These are phyloP conservation scores for Aspergillus sclerotioniger DNA, from an alignment of 495 filamentous ascomycete genomes.

Conservation along the genomic window DNA sequence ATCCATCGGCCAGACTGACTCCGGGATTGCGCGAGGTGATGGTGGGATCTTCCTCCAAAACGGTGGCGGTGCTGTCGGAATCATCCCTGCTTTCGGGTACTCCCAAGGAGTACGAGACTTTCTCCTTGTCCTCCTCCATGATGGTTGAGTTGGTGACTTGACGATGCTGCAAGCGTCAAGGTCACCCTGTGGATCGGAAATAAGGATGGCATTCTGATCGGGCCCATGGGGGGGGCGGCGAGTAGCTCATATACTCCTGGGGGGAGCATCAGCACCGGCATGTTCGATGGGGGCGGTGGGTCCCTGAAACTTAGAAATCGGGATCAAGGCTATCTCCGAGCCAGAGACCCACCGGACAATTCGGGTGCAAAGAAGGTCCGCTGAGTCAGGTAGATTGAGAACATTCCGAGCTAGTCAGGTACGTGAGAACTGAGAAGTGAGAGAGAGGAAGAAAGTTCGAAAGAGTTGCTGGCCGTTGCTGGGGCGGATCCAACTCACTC, in stretches of 20 bases:
- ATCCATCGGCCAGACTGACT: conserved; percentile 34
- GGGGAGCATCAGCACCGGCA: background rate
- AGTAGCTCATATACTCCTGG: no score
- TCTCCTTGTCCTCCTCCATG: conserved; percentile 28
- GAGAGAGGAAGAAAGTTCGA: no score
- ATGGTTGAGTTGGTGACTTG: conserved; percentile 1
- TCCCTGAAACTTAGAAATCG: no score
- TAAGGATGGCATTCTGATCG: background rate
- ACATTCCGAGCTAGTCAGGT: no score
- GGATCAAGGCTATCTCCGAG: background rate
- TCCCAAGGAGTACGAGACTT: conserved; percentile 13
- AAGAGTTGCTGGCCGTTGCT: no score
- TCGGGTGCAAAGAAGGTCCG: background rate
- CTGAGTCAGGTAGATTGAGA: background rate
- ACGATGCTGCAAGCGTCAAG: background rate
- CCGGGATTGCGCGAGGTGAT: conserved; percentile 8
- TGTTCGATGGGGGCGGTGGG: background rate
- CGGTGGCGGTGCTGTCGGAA: conserved; percentile 32
- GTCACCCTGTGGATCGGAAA: background rate
- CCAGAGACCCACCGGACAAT: background rate
- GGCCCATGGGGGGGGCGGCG: background rate
- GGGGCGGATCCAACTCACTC: no score
- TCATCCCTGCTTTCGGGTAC: conserved; percentile 24
- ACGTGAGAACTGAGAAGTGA: no score
- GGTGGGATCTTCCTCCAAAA: conserved; percentile 27